A percentile compares a stretch with the other conserved stretches of the same genome.
These are phyloP conservation scores for Myriosclerotinia scirpicola DNA, from an alignment of 2,329 filamentous ascomycete species.

Conservation along the genomic window DNA sequence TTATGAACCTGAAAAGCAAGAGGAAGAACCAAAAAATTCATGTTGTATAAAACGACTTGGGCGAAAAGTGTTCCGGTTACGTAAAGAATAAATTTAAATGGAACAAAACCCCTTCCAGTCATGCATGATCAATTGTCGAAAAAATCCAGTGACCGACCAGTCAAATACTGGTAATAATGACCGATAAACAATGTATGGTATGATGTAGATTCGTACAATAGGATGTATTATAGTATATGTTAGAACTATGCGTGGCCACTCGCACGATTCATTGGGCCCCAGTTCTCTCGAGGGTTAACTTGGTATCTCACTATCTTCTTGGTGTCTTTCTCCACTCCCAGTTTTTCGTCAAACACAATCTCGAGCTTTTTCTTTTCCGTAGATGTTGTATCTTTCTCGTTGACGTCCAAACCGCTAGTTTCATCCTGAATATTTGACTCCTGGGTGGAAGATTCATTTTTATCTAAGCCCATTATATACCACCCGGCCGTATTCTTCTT, in stretches of 20 bases:
- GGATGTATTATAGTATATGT: neutral
- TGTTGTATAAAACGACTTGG: conserved; percentile 8
- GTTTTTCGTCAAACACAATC: conserved; percentile 75
- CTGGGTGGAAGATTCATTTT: conserved; percentile 27
- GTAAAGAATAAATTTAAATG: neutral
- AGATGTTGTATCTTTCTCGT: neutral
- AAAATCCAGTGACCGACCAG: neutral
- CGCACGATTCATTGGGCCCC: conserved; percentile 65
- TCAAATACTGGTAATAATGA: neutral
- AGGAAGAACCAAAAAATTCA: conserved; percentile 13
- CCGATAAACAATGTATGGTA: neutral
- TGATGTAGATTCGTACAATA: neutral
- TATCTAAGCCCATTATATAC: conserved; percentile 57
- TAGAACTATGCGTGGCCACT: conserved; percentile 29
- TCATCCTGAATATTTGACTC: conserved; percentile 24
- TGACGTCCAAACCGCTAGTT: conserved; percentile 21
- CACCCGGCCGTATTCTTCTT: conserved; percentile 70
- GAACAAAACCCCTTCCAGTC: neutral
- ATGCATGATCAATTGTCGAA: neutral
- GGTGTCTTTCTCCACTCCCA: conserved; percentile 68
- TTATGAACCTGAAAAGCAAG: conserved; percentile 8
- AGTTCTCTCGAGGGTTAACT: conserved; percentile 85
- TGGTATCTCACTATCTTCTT: conserved; percentile 83
- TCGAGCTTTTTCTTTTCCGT: conserved; percentile 40
- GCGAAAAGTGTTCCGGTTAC: neutral